Evolutionary conservation across 2,329 filamentous ascomycete species (phyloP).

Genomic region (Talaromyces rugulosus): DNA sequence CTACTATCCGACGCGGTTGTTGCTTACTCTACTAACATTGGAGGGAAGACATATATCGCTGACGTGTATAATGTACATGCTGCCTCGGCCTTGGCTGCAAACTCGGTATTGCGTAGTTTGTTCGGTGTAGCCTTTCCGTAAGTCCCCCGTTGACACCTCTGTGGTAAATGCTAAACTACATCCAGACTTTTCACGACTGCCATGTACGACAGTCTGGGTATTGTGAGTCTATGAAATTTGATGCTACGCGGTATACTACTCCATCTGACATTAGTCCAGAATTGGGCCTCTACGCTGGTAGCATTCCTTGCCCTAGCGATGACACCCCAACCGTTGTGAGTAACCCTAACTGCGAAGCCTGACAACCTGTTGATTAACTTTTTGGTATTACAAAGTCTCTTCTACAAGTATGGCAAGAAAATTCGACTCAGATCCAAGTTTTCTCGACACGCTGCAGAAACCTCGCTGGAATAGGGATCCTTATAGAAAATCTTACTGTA

Average conservation of each 20-base stretch:
- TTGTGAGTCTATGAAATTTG: conserved; percentile 18
- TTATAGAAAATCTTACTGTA: too few relatives aligned
- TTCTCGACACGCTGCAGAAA: too few relatives aligned
- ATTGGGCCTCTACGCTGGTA: conserved; percentile 46
- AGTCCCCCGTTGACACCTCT: too few relatives aligned
- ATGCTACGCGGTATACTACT: too few relatives aligned
- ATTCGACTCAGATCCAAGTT: conserved; percentile 41
- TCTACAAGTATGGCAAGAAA: conserved; percentile 38
- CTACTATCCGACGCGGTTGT: too few relatives aligned
- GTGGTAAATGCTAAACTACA: too few relatives aligned
- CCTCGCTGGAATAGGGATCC: too few relatives aligned
- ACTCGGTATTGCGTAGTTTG: conserved; percentile 27
- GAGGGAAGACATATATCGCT: conserved; percentile 28
- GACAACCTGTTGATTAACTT: too few relatives aligned
- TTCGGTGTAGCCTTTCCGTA: conserved; percentile 31
- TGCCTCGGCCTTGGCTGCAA: conserved; percentile 30
- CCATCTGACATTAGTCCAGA: conserved; percentile 7
- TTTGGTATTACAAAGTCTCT: conserved; percentile 18
- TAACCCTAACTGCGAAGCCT: too few relatives aligned
- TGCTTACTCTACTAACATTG: too few relatives aligned
- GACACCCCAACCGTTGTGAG: conserved; percentile 37
- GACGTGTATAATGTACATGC: conserved; percentile 24
- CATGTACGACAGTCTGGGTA: conserved; percentile 44
- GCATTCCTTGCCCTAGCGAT: conserved; percentile 44
- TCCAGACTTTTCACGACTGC: conserved; percentile 38